Percentiles rank a stretch among this genome's conserved stretches.
These are phyloP conservation scores for Lippia alba DNA, from an alignment of 305 asterid species.

Conservation along the genomic window DNA sequence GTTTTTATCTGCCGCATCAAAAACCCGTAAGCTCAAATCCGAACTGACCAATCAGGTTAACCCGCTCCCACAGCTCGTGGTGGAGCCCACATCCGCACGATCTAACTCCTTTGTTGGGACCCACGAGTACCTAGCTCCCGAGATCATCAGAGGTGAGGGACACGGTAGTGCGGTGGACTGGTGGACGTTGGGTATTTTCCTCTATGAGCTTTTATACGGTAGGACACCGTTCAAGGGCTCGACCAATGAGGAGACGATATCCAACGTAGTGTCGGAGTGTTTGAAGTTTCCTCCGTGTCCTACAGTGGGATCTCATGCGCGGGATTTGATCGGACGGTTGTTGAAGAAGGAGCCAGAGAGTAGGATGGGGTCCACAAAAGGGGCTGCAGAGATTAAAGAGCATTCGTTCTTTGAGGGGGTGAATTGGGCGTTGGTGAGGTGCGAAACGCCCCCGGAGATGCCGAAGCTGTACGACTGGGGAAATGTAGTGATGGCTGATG, in stretches of 20 bases:
- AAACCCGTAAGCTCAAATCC: slow-evolving; percentile 65
- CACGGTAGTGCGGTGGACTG: slow-evolving; percentile 96
- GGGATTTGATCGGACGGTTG: slow-evolving; percentile 73
- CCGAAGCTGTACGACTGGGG: slow-evolving; percentile 61
- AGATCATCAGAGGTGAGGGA: slow-evolving; percentile 88
- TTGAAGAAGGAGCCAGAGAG: slow-evolving; percentile 78
- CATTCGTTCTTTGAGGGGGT: slow-evolving; percentile 88
- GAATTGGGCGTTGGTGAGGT: slow-evolving; percentile 87
- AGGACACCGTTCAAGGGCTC: slow-evolving; percentile 82
- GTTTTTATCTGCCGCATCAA: slow-evolving; percentile 60
- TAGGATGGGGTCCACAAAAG: slow-evolving; percentile 76
- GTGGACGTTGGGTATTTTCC: slow-evolving; percentile 89
- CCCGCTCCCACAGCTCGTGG: slow-evolving; percentile 85
- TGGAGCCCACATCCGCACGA: slow-evolving; percentile 79
- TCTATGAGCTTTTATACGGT: slow-evolving; percentile 83
- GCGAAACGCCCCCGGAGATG: slow-evolving; percentile 80
- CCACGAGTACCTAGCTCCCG: slow-evolving; percentile 95
- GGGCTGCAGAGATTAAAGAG: slow-evolving; percentile 85
- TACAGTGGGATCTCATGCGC: slow-evolving; percentile 65
- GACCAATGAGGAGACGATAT: slow-evolving; percentile 67
- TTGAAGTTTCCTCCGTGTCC: slow-evolving; percentile 76
- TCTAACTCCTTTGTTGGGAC: slow-evolving; percentile 95
- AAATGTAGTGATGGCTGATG: slow-evolving; percentile 38
- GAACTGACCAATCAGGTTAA: slow-evolving; percentile 60
- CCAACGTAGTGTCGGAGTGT: slow-evolving; percentile 69